A percentile compares a stretch with the other conserved stretches of the same genome.
Conservation (phyloP, 2,329 filamentous ascomycete genomes). For the Fusarium subtropicale region DNA sequence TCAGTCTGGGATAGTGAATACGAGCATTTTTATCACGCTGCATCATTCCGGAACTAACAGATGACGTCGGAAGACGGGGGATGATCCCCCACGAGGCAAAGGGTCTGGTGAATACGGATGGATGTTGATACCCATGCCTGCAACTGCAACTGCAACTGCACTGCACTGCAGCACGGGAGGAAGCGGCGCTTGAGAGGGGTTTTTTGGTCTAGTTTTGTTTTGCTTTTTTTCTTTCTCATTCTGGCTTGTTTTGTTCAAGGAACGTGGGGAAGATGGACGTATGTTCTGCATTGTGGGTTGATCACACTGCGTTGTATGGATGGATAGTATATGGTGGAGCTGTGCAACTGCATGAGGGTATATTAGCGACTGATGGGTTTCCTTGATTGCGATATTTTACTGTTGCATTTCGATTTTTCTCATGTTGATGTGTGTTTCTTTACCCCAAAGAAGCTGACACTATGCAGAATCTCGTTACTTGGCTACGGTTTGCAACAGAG, state of each 20-base stretch:
- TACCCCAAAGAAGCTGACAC: not conserved
- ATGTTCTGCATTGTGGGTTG: slow-evolving; percentile 33
- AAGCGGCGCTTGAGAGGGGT: slow-evolving; percentile 16
- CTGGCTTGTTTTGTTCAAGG: not conserved
- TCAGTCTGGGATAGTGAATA: not conserved
- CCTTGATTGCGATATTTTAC: not conserved
- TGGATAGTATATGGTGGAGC: slow-evolving; percentile 1
- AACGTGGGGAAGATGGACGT: slow-evolving; percentile 19
- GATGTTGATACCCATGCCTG: not conserved
- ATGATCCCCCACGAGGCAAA: slow-evolving; percentile 27
- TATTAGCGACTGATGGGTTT: not conserved
- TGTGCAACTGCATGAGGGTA: not conserved
- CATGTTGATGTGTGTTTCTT: not conserved
- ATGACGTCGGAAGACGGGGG: slow-evolving; percentile 23
- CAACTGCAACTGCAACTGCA: too few relatives aligned
- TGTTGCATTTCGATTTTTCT: not conserved
- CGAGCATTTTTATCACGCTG: not conserved
- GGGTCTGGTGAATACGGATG: not conserved
- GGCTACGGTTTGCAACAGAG: not conserved
- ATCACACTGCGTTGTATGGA: not conserved
- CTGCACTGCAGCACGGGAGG: slow-evolving; percentile 8
- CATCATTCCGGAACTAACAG: not conserved
- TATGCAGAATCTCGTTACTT: not conserved
- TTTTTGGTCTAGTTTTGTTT: not conserved
- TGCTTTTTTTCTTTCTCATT: not conserved